These are phyloP conservation scores for Astragalus glycyphyllos DNA, from an alignment of 306 rosid genomes.

Conservation along the genomic window DNA sequence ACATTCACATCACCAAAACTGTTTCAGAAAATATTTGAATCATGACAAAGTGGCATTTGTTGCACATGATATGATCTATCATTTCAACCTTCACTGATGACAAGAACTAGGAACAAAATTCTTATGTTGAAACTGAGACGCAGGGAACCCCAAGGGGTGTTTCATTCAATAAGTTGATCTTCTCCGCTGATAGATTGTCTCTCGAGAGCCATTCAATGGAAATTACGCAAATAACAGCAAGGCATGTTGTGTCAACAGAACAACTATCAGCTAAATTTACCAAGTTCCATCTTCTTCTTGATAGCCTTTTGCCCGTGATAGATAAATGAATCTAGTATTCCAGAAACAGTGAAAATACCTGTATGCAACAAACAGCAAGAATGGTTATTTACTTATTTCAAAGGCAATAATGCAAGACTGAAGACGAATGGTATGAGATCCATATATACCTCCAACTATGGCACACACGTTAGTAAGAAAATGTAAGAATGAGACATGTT, in stretches of 20 bases:
- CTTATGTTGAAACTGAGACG: slow-evolving; percentile 49
- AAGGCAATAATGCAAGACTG: slow-evolving; percentile 26
- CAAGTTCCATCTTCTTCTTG: slow-evolving; percentile 97
- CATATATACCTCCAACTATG: slow-evolving; percentile 87
- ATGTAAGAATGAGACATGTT: slow-evolving; percentile 87
- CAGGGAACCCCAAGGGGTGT: slow-evolving; percentile 45
- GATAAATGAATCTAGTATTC: slow-evolving; percentile 92
- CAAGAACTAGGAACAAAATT: slow-evolving; percentile 37
- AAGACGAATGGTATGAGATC: slow-evolving; percentile 23
- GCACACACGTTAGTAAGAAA: slow-evolving; percentile 97
- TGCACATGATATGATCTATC: slow-evolving; percentile 39
- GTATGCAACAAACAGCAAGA: slow-evolving; percentile 40
- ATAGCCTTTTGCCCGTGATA: slow-evolving; percentile 96
- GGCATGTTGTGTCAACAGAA: slow-evolving; percentile 16
- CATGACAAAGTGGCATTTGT: slow-evolving; percentile 43
- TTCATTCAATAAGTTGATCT: slow-evolving; percentile 43
- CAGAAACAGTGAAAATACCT: slow-evolving; percentile 95
- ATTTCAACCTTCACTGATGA: slow-evolving; percentile 38
- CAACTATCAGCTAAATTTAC: slow-evolving; percentile 74
- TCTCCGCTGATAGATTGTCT: slow-evolving; percentile 46
- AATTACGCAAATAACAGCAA: slow-evolving; percentile 45
- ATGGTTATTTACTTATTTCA: slow-evolving; percentile 19
- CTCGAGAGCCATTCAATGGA: slow-evolving; percentile 50
- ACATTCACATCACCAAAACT: slow-evolving; percentile 43
- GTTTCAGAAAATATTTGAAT: slow-evolving; percentile 36